Evolutionary conservation across 2,329 filamentous ascomycete species (phyloP).

Genomic region (Cordyceps javanica): DNA sequence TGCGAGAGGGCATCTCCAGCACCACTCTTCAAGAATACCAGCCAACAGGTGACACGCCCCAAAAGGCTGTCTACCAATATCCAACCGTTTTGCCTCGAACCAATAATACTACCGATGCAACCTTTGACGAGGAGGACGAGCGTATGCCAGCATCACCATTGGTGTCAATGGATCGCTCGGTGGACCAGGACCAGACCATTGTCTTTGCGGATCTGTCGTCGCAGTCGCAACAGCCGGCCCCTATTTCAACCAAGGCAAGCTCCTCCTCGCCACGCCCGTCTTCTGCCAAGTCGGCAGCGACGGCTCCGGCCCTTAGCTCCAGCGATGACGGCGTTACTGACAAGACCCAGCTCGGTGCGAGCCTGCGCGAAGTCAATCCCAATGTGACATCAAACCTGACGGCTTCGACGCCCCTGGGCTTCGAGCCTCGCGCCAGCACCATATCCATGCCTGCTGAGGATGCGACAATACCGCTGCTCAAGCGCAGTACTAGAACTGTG

Average conservation of each 20-base stretch:
- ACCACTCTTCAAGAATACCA: constrained; percentile 71
- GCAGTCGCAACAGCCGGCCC: neutral
- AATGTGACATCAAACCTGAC: constrained; percentile 39
- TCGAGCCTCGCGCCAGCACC: constrained; percentile 38
- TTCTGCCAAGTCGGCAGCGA: constrained; percentile 4
- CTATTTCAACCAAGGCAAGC: constrained; percentile 6
- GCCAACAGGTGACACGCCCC: constrained; percentile 79
- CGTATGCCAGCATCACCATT: constrained; percentile 15
- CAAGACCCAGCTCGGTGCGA: constrained; percentile 33
- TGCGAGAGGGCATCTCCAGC: constrained; percentile 62
- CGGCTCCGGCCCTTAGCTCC: constrained; percentile 7
- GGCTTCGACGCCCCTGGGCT: constrained; percentile 26
- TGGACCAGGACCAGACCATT: constrained; percentile 32
- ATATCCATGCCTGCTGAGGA: constrained; percentile 36
- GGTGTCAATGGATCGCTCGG: constrained; percentile 19
- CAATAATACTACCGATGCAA: constrained; percentile 39
- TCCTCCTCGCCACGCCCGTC: constrained; percentile 18
- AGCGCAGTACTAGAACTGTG: constrained; percentile 34
- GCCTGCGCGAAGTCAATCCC: constrained; percentile 51
- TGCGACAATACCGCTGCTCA: constrained; percentile 39
- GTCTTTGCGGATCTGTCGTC: constrained; percentile 36
- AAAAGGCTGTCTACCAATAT: constrained; percentile 75
- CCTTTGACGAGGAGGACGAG: constrained; percentile 25
- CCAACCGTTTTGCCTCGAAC: constrained; percentile 75
- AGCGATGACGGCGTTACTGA: constrained; percentile 21